Conservation (phyloP, 2,329 filamentous ascomycete genomes). For the Trichocomaceae sp. region DNA sequence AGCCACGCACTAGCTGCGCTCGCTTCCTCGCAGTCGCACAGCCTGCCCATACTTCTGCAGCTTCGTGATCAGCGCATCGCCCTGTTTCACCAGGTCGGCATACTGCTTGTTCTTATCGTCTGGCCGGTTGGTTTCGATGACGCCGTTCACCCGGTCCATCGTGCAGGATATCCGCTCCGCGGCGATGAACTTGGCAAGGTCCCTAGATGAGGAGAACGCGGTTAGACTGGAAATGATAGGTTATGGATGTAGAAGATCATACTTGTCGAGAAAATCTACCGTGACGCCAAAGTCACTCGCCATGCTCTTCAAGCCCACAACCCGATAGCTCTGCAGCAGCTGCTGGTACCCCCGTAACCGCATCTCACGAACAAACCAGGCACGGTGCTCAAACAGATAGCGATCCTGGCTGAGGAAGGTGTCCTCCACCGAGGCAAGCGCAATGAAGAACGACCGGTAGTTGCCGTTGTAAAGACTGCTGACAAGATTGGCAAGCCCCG, state of each 20-base stretch:
- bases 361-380: slow-evolving; percentile 99
- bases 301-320: slow-evolving; percentile 96
- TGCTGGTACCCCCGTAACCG: slow-evolving; percentile 93
- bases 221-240: too few relatives aligned
- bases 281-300: slow-evolving; percentile 94
- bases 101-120: slow-evolving; percentile 99
- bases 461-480: slow-evolving; percentile 87
- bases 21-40: slow-evolving; percentile 86
- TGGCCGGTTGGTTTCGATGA: slow-evolving; percentile 95
- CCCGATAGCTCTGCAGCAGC: slow-evolving; percentile 91
- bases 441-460: slow-evolving; percentile 89
- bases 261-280: slow-evolving; percentile 93
- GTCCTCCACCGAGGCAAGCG: slow-evolving; percentile 83
- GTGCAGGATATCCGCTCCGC: slow-evolving; percentile 91
- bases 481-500: slow-evolving; percentile 77
- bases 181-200: slow-evolving; percentile 95
- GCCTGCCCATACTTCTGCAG: slow-evolving; percentile 98
- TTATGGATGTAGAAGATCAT: too few relatives aligned
- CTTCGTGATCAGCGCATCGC: slow-evolving; percentile 96
- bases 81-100: slow-evolving; percentile 93
- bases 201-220: slow-evolving; percentile 47
- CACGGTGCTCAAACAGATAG: slow-evolving; percentile 90
- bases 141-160: slow-evolving; percentile 91
- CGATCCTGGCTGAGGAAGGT: slow-evolving; percentile 90
- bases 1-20: slow-evolving; percentile 59